A percentile compares a stretch with the other conserved stretches of the same genome.
These are phyloP conservation scores for Vitis cinerea DNA, from an alignment of 164 flowering plant genomes.

Conservation along the genomic window DNA sequence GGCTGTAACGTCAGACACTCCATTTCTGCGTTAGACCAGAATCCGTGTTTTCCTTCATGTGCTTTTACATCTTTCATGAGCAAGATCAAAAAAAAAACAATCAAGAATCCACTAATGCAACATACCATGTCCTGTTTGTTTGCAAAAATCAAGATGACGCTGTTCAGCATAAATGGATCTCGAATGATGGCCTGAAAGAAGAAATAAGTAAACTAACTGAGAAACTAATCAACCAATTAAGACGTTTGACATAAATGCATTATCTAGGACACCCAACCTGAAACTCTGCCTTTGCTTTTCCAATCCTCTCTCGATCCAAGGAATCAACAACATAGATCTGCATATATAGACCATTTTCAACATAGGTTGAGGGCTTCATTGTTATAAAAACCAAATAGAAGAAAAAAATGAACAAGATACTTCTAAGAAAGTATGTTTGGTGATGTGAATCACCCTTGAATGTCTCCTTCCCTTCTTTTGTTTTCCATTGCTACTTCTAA, in stretches of 20 bases:
- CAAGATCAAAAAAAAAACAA: not conserved
- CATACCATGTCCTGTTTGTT: conserved; percentile 98
- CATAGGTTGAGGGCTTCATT: not conserved
- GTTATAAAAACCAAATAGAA: conserved; percentile 1
- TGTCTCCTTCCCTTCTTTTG: too few relatives aligned
- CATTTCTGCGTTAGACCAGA: too few relatives aligned
- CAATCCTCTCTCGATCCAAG: conserved; percentile 94
- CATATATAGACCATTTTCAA: conserved; percentile 7
- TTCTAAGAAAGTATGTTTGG: not conserved
- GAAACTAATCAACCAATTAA: conserved; percentile 4
- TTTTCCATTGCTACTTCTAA: too few relatives aligned
- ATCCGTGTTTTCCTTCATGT: too few relatives aligned
- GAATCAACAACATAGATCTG: conserved; percentile 99
- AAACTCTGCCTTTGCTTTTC: conserved; percentile 86
- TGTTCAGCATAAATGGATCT: conserved; percentile 96
- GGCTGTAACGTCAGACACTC: too few relatives aligned
- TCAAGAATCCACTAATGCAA: not conserved
- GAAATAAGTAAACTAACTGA: not conserved
- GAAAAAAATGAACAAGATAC: not conserved
- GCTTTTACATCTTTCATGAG: too few relatives aligned
- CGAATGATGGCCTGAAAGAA: conserved; percentile 78
- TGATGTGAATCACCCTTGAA: too few relatives aligned
- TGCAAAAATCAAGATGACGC: conserved; percentile 93
- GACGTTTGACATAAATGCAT: not conserved
- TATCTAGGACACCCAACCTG: conserved; percentile 53